Evolutionary conservation across 371 early-diverging fungal genomes (phyloP).

Genomic region (Apophysomyces elegans): DNA sequence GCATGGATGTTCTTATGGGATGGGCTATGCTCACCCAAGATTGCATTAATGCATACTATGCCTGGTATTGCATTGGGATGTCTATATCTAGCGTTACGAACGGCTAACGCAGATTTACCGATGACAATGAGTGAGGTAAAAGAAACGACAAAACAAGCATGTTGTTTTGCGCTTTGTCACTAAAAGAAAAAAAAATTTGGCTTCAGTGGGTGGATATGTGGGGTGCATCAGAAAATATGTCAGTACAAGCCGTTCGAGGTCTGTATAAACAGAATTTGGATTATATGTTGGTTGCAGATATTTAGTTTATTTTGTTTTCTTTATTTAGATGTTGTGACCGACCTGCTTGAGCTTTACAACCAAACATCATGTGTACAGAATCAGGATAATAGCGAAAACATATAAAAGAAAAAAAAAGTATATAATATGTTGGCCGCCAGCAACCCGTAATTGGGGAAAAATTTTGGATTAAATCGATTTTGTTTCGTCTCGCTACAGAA

Average conservation of each 20-base stretch:
- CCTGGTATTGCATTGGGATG: slow-evolving; percentile 49
- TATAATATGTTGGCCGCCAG: slow-evolving; percentile 13
- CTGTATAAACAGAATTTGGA: background rate
- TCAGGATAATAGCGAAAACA: background rate
- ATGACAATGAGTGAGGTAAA: slow-evolving; percentile 51
- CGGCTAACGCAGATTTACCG: slow-evolving; percentile 33
- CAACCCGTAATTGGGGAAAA: slow-evolving; percentile 9
- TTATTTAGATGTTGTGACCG: slow-evolving; percentile 37
- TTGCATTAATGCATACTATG: slow-evolving; percentile 38
- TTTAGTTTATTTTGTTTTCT: background rate
- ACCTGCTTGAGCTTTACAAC: slow-evolving; percentile 38
- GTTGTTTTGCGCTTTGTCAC: background rate
- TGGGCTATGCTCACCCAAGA: slow-evolving; percentile 48
- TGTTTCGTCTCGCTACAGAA: slow-evolving; percentile 19
- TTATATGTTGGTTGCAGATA: background rate
- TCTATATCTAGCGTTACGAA: slow-evolving; percentile 49
- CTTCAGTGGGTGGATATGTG: slow-evolving; percentile 48
- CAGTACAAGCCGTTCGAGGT: slow-evolving; percentile 51
- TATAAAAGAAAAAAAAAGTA: background rate
- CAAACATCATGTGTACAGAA: slow-evolving; percentile 10
- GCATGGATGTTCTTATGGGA: slow-evolving; percentile 54
- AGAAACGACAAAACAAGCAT: background rate
- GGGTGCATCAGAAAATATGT: slow-evolving; percentile 52
- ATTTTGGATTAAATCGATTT: background rate
- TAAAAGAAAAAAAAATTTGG: background rate